Conservation (phyloP, 441 rosid genomes). For the Pelargonium citronellum region DNA sequence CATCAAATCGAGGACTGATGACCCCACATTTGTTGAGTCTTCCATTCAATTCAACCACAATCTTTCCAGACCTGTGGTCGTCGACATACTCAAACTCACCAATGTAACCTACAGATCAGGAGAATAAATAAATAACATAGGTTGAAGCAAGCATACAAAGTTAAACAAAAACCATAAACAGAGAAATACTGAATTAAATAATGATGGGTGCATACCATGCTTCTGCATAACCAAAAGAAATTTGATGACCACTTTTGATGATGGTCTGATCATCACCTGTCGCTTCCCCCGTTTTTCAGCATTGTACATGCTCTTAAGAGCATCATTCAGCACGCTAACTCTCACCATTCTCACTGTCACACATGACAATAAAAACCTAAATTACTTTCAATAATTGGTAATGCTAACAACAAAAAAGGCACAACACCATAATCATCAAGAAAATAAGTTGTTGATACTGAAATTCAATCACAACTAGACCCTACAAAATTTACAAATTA, state of each 20-base stretch:
- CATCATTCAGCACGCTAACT: not conserved
- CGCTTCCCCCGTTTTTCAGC: slow-evolving; percentile 1
- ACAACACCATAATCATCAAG: not conserved
- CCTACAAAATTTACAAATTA: too few relatives aligned
- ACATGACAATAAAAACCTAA: not conserved
- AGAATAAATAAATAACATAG: not conserved
- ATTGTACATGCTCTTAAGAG: not conserved
- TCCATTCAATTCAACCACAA: slow-evolving; percentile 19
- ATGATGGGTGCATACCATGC: not conserved
- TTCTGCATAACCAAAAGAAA: slow-evolving; percentile 20
- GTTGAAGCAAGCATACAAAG: not conserved
- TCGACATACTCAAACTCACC: slow-evolving; percentile 22
- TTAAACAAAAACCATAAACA: not conserved
- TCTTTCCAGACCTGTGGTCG: slow-evolving; percentile 19
- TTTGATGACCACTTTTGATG: not conserved
- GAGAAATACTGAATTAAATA: not conserved
- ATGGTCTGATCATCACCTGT: slow-evolving; percentile 2
- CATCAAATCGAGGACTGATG: slow-evolving; percentile 17
- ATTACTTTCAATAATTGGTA: not conserved
- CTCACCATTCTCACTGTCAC: not conserved
- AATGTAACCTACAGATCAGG: slow-evolving; percentile 13
- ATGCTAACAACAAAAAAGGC: not conserved
- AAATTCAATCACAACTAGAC: too few relatives aligned
- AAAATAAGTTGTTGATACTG: not conserved
- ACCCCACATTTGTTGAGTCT: slow-evolving; percentile 13